Base-by-base conservation (phyloP, 2,329 filamentous ascomycete species). In the Botryotinia narcissicola region DNA sequence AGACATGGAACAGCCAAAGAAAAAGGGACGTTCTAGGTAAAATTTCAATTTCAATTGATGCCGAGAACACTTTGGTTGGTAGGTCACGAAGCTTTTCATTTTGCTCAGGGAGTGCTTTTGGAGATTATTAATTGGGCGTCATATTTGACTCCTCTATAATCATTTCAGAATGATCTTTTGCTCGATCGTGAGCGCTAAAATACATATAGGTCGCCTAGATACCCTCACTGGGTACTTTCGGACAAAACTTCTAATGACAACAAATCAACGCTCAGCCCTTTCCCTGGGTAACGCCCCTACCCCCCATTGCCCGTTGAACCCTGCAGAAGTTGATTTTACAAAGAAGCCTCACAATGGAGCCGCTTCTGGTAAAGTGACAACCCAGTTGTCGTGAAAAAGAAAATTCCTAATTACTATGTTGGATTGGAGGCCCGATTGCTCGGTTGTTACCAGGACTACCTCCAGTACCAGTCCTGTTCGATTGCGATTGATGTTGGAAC, bases 271-370 rank as follows among this genome's bases (percentile, higher is more conserved):
- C 72, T 76, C 73, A 74, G 74, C 76, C 78, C 77, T 75, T 74
- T 75, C 77, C 76, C 71, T 75, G 77, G 78, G 77, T 74, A 80
- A 81, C 80, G 78, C 80, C 79, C 75, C 64, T 72, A 76, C 75
- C 63, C 70, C 61, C 75, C 70, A 64, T 70, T 67, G 61, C 74
- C 77, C 75, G 25, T 66, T 76, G 46, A 62, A 77, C 66, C 72
- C 69, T 75, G 74, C 77, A 77, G 71, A 79, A 77, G 66, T 62
- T 78, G 75, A 73, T 77, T 66, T 79, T 79, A 79, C 76, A 79
- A 74, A 74, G 59, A 70, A 73, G 73, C 72, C 54, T 61, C 44
- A 44, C 48, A 48, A 63, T 73, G 73, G 71, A 66, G 57, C 29
- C 40, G 64, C 64, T 63, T 37, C 64, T 61, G 54, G 57, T 73